Conservation (phyloP, 441 rosid species). For the Mallotus japonicus region DNA sequence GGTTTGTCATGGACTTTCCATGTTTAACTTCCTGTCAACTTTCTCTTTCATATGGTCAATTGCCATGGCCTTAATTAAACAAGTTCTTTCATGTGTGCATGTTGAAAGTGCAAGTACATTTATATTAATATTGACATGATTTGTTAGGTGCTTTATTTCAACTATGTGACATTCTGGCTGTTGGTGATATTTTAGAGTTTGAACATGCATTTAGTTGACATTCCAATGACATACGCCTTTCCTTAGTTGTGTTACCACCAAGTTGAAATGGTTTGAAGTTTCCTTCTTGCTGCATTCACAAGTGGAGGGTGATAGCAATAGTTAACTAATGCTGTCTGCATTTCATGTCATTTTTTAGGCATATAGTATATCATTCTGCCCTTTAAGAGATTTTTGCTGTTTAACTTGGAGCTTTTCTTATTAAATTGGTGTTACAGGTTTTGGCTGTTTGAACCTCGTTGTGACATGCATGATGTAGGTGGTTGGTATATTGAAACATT, state of each 20-base stretch:
- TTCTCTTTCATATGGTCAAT: neutral
- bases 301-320: neutral
- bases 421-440: constrained; percentile 46
- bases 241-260: neutral
- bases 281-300: constrained; percentile 1
- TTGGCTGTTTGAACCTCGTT: constrained; percentile 98
- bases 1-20: neutral
- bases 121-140: neutral
- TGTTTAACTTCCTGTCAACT: neutral
- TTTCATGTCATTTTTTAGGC: neutral
- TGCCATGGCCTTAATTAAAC: neutral
- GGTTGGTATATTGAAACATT: constrained; percentile 98
- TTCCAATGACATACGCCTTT: neutral
- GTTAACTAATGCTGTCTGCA: neutral
- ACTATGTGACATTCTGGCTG: neutral
- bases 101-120: neutral
- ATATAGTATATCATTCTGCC: neutral
- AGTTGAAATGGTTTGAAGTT: constrained; percentile 2
- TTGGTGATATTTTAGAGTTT: neutral
- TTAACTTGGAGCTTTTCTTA: neutral
- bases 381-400: neutral
- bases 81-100: neutral
- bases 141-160: neutral
- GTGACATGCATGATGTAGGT: constrained; percentile 80
- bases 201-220: neutral